phyloP scores from a whole-genome alignment of 2,329 filamentous ascomycete species.

The Pseudohalonectria lignicola region DNA sequence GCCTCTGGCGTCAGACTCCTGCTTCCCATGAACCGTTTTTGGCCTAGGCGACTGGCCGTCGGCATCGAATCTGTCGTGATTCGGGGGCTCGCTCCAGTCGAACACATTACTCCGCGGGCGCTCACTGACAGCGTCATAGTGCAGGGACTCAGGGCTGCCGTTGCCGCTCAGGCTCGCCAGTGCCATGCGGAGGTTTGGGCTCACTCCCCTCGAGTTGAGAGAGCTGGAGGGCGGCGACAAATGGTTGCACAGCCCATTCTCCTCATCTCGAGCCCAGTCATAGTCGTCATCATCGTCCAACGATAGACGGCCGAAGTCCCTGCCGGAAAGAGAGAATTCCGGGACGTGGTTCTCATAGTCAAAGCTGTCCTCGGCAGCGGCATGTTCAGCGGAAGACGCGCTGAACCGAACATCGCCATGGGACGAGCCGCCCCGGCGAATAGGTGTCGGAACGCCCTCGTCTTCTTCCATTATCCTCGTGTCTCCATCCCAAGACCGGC shows the following conservation, averaged over 20 bases:
- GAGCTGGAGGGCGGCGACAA: conserved; percentile 48
- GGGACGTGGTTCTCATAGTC: conserved; percentile 12
- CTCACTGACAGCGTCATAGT: conserved; percentile 23
- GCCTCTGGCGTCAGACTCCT: conserved; percentile 58
- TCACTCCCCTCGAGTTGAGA: conserved; percentile 39
- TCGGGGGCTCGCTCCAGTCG: conserved; percentile 63
- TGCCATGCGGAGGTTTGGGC: conserved; percentile 42
- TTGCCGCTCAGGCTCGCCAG: conserved; percentile 41
- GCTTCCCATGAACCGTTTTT: conserved; percentile 67
- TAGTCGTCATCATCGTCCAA: conserved; percentile 53
- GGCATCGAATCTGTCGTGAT: conserved; percentile 48
- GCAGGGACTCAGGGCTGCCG: conserved; percentile 22
- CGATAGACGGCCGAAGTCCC: conserved; percentile 39
- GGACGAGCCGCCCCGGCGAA: conserved; percentile 15
- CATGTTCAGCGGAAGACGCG: not conserved
- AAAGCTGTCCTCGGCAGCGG: not conserved
- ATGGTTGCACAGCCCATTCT: conserved; percentile 40
- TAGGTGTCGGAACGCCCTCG: conserved; percentile 42
- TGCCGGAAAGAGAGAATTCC: conserved; percentile 20
- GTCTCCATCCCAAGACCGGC: conserved; percentile 40
- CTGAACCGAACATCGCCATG: conserved; percentile 13
- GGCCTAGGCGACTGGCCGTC: conserved; percentile 52
- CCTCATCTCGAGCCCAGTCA: conserved; percentile 50
- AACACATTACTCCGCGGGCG: conserved; percentile 60
- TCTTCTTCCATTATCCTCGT: conserved; percentile 53